These are phyloP conservation scores for Microdochium bolleyi DNA, from an alignment of 2,329 filamentous ascomycete genomes.

Conservation along the genomic window DNA sequence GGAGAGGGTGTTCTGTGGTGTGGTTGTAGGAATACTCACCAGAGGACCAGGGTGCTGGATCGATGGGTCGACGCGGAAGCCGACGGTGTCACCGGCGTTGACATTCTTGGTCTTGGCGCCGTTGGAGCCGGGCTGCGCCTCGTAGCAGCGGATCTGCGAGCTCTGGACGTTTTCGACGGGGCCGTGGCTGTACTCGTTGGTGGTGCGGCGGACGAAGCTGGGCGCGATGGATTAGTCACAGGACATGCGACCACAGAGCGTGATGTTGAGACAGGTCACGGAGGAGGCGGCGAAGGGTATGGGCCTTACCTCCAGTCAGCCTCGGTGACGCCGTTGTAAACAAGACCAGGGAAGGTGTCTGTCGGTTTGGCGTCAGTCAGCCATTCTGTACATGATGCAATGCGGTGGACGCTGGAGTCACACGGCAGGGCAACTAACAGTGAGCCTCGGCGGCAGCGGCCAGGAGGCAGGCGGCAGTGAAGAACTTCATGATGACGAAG, in stretches of 20 bases:
- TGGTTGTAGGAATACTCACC: background rate
- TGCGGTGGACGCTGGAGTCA: background rate
- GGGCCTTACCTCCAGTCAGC: slow-evolving; percentile 18
- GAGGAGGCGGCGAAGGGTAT: background rate
- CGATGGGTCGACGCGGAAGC: slow-evolving; percentile 22
- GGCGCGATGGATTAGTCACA: background rate
- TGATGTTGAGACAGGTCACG: background rate
- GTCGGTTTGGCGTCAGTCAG: slow-evolving; percentile 5
- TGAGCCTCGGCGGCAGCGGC: slow-evolving; percentile 14
- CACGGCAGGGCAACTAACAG: slow-evolving; percentile 9
- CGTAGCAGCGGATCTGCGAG: slow-evolving; percentile 26
- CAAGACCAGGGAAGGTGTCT: slow-evolving; percentile 19
- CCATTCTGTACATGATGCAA: background rate
- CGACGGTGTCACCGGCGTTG: slow-evolving; percentile 23
- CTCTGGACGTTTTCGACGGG: slow-evolving; percentile 22
- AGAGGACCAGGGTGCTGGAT: slow-evolving; percentile 19
- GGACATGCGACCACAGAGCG: background rate
- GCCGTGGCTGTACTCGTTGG: slow-evolving; percentile 26
- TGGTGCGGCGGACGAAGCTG: slow-evolving; percentile 22
- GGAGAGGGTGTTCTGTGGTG: background rate
- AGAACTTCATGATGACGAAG: slow-evolving; percentile 10
- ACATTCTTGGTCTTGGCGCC: slow-evolving; percentile 21
- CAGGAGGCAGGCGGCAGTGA: slow-evolving; percentile 9
- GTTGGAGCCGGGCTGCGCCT: slow-evolving; percentile 16
- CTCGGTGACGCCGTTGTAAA: slow-evolving; percentile 14